Conservation (phyloP, 768 basidiomycete species). For the Mycena polygramma region DNA sequence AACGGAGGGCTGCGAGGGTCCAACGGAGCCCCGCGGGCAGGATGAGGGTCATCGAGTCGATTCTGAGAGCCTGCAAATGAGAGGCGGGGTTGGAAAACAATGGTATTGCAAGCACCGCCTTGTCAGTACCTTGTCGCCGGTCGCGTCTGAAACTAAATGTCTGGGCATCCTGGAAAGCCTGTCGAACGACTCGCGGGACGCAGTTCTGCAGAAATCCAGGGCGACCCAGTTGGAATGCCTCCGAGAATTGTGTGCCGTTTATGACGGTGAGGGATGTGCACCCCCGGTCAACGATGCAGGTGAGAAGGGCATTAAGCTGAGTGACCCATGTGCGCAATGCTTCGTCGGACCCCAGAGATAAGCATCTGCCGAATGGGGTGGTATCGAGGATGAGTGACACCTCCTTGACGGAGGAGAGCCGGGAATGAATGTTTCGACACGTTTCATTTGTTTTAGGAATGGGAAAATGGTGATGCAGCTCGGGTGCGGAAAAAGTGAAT, state of each 20-base stretch:
- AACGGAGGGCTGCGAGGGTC: constrained; percentile 13
- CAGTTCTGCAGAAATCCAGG: background rate
- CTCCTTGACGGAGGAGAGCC: constrained; percentile 9
- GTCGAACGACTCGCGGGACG: background rate
- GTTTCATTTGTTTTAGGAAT: background rate
- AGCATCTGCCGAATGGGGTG: background rate
- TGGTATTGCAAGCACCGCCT: background rate
- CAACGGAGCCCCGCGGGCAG: background rate
- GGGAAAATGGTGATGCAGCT: constrained; percentile 1
- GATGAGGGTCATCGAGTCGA: constrained; percentile 4
- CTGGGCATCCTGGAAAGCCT: background rate
- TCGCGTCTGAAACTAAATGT: background rate
- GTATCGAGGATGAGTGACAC: background rate
- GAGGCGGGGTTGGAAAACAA: background rate
- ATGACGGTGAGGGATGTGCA: constrained; percentile 1
- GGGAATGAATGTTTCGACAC: background rate
- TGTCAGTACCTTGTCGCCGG: background rate
- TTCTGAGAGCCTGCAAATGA: background rate
- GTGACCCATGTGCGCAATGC: constrained; percentile 2
- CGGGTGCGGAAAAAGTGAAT: constrained; percentile 3
- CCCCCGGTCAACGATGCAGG: background rate
- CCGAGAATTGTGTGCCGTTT: background rate
- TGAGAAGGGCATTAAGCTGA: background rate
- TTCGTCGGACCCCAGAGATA: background rate
- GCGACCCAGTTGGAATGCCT: background rate